Evolutionary conservation across 1,284 basidiomycete species (phyloP), one percentile per base, ranked within the genome.

Genomic region (Clitocybe nebularis): DNA sequence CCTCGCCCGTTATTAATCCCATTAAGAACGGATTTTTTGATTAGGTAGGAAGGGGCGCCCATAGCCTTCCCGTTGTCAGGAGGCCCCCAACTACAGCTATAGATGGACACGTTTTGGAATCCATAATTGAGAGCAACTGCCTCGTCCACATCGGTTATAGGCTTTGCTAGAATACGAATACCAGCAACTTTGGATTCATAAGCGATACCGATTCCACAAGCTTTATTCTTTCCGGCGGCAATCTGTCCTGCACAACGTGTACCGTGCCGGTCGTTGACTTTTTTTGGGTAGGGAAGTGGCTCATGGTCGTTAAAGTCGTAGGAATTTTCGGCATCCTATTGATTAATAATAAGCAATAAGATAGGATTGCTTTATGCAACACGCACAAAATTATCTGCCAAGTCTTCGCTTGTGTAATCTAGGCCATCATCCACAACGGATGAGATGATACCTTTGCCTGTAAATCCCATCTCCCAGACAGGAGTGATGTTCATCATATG

Each of bases 241-340:
- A 99, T 88, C 64, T 99, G 95, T 23, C 96, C 96, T 0, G 95
- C 95, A 61, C 96, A 99, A 3, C 96, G 87, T 0, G 96, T 99
- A n/a, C 96, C 96, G 60, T 99, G 96, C 61, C 89, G 89, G 58
- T 99, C 96, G 54, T 97, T 92, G n/a, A 73, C 75, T 30, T 93
- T 78, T 38, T 85, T 78, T 0, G 96, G 96, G 36, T 84, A 85
- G 2, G 96, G 96, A 8, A 96, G 72, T n/a, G 81, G 71, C 20
- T 80, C 82, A 59, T 99, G 93, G 57, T 96, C 90, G 62, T 99
- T 99, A 64, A 93, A 99, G 64, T 99, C 94, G 62, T 93, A 92
- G 1, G 93, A 98, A 42, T 94, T 88, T 20, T 78, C 83, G 9
- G 87, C 81, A 60, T 86, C 91, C 91, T 95, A 54, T 19, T 22